phyloP scores from a whole-genome alignment of 108 stramenopile genomes.

The Cyclostephanos tholiformis region DNA sequence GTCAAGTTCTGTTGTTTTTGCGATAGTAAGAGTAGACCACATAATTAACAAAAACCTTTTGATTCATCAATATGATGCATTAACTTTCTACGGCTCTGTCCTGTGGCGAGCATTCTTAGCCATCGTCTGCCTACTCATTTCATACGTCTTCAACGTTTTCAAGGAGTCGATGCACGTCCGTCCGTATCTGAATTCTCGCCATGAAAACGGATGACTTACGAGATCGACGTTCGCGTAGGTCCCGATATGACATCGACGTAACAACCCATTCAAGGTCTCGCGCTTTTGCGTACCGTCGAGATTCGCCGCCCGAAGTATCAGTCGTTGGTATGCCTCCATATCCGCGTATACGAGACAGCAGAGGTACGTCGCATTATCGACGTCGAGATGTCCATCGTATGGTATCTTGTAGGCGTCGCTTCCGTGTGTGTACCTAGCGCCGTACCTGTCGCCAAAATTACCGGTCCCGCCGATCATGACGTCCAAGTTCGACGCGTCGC shows the following conservation, averaged over 20 bases:
- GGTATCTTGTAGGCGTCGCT: not conserved
- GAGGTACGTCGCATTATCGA: not conserved
- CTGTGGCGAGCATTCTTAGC: no score
- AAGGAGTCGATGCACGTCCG: not conserved
- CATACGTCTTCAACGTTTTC: not conserved
- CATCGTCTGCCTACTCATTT: not conserved
- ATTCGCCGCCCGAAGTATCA: conserved; percentile 7
- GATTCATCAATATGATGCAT: no score
- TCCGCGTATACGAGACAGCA: conserved; percentile 15
- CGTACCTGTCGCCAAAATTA: not conserved
- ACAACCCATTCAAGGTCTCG: not conserved
- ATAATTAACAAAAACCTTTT: no score
- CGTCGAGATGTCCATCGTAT: not conserved
- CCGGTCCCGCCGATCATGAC: not conserved
- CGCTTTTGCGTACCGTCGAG: not conserved
- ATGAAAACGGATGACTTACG: not conserved
- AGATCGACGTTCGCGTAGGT: not conserved
- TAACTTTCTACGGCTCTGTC: no score
- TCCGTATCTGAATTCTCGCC: not conserved
- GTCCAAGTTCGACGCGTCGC: not conserved
- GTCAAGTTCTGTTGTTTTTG: no score
- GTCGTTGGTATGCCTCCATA: conserved; percentile 7
- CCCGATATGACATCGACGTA: conserved; percentile 3
- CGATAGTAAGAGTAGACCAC: no score
- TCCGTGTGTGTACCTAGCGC: not conserved